These are phyloP conservation scores for Coniella vitis DNA, from an alignment of 2,329 filamentous ascomycete species.

Conservation along the genomic window DNA sequence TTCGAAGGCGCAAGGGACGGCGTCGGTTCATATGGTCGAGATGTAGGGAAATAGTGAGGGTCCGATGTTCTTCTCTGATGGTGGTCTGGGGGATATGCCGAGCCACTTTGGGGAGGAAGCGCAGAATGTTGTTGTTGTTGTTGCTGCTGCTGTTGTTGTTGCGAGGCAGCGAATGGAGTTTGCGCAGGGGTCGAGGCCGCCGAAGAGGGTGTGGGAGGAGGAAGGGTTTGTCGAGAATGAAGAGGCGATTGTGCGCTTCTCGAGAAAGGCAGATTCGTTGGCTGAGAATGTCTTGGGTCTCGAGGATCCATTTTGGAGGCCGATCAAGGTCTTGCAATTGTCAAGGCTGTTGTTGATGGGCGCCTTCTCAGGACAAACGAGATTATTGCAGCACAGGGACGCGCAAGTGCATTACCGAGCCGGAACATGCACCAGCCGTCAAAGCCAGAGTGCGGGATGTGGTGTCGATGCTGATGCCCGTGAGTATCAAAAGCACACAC, in stretches of 20 bases:
- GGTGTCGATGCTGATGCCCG: not conserved
- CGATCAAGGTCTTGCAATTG: slow-evolving; percentile 1
- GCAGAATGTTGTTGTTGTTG: slow-evolving; percentile 11
- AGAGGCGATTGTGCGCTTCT: slow-evolving; percentile 27
- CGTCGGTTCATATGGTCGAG: slow-evolving; percentile 27
- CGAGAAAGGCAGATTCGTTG: slow-evolving; percentile 26
- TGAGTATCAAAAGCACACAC: too few relatives aligned
- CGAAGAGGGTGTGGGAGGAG: slow-evolving; percentile 17
- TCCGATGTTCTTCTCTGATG: slow-evolving; percentile 35
- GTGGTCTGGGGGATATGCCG: slow-evolving; percentile 23
- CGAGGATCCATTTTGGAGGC: slow-evolving; percentile 15
- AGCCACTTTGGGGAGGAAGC: slow-evolving; percentile 21
- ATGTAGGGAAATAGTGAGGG: slow-evolving; percentile 34
- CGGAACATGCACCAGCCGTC: not conserved
- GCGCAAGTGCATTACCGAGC: not conserved
- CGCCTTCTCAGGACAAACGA: not conserved
- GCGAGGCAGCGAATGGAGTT: slow-evolving; percentile 11
- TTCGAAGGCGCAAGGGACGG: slow-evolving; percentile 24
- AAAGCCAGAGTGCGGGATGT: not conserved
- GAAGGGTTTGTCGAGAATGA: slow-evolving; percentile 26
- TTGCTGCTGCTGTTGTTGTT: slow-evolving; percentile 16
- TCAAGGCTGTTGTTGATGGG: not conserved
- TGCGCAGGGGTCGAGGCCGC: slow-evolving; percentile 16
- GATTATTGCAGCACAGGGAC: not conserved
- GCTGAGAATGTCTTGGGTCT: slow-evolving; percentile 28